Base-by-base conservation (phyloP, 78 protist genomes). In the Dictyostelium intermedium region DNA sequence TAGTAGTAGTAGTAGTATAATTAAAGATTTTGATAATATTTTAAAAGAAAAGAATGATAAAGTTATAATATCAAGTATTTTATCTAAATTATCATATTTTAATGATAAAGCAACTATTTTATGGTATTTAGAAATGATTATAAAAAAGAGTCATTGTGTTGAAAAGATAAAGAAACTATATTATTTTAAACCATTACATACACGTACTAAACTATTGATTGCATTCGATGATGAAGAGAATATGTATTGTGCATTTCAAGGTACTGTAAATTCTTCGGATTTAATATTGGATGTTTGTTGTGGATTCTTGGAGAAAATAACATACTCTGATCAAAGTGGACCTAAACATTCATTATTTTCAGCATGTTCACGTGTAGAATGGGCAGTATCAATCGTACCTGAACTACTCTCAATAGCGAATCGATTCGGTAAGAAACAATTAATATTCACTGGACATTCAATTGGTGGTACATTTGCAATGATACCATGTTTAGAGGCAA, bases 371-470 rank as follows among this genome's bases (percentile, higher is more conserved):
- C 27, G 93, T 7, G 69, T 78, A 27, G 85, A 76, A 6, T 87
- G 93, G 93, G 56, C 73, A 6, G 30, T 45, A 18, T 56, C 80
- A 0, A 66, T 82, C 8, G 63, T 87, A 8, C 56, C 39, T n/a
- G 78, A 87, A 20, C 20, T 87, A 10, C 18, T 56, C 0, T 3
- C 6, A 1, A 34, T 87, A 2, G 61, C 93, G 30, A 27, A 41
- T 2, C 43, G 32, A n/a, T 39, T 18, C 5, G 47, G 50, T 5
- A 37, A 45, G 20, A 47, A 63, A 18, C n/a, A 39, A 10, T 30
- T 87, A 11, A 53, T 87, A n/a, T 87, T 87, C n/a, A 43, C 86
- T 2, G 93, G 93, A 13, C 93, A 87, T 39, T 87, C 93, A 14
- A 87, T 87, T 53, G 93, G 85, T 3, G 84, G 56, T 39, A 61